Conservation (phyloP, 1,139 yeast genomes). For the Taphrina sp. region DNA sequence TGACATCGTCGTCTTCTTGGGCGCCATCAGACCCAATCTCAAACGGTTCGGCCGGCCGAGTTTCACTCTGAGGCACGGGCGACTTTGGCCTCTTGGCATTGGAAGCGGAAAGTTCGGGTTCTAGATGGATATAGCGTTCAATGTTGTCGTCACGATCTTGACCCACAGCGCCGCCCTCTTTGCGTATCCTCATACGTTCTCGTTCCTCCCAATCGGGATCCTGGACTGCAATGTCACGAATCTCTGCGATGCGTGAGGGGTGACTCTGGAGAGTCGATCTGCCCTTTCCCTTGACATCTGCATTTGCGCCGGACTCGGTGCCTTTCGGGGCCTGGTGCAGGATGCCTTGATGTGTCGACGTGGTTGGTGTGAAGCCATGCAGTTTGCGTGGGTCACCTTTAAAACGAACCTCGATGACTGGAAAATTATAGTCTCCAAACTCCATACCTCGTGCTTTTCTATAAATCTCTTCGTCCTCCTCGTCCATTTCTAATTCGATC, state of each 20-base stretch:
- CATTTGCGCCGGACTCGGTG: slow-evolving; percentile 16
- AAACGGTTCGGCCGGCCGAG: slow-evolving; percentile 7
- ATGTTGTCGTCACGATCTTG: slow-evolving; percentile 19
- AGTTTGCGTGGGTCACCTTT: slow-evolving; percentile 42
- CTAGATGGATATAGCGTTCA: slow-evolving; percentile 21
- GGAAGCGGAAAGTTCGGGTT: background rate
- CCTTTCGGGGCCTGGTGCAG: slow-evolving; percentile 23
- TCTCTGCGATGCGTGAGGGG: slow-evolving; percentile 23
- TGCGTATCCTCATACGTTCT: slow-evolving; percentile 24
- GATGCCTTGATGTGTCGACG: slow-evolving; percentile 23
- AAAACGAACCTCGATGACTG: slow-evolving; percentile 54
- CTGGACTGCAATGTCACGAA: slow-evolving; percentile 21
- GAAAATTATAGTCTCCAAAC: slow-evolving; percentile 60
- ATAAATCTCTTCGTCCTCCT: slow-evolving; percentile 49
- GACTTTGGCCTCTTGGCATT: background rate
- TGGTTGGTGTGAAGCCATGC: slow-evolving; percentile 25
- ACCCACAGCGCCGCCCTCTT: slow-evolving; percentile 24
- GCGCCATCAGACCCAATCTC: slow-evolving; percentile 7
- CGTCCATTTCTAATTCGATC: slow-evolving; percentile 45
- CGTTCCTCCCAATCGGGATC: slow-evolving; percentile 32
- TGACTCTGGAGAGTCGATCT: slow-evolving; percentile 18
- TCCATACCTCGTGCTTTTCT: slow-evolving; percentile 48
- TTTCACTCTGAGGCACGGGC: background rate
- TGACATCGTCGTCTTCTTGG: background rate
- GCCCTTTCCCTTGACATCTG: slow-evolving; percentile 12